phyloP scores from a whole-genome alignment of 2,329 filamentous ascomycete species.

The Hansfordia pulvinata region DNA sequence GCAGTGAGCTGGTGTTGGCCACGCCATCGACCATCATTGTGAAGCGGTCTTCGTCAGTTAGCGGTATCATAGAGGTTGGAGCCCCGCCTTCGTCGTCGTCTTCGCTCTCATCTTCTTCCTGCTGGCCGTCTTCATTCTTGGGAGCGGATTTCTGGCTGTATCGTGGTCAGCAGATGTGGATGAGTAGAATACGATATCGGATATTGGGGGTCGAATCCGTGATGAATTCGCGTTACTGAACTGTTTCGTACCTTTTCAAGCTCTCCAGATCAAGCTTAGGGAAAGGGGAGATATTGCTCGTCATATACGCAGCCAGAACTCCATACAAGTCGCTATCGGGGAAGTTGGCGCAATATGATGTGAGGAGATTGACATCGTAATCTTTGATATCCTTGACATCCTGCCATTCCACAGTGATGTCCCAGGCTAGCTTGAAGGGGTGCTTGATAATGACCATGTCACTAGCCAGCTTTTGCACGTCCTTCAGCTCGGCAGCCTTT shows the following conservation, averaged over 20 bases:
- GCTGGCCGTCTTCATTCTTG: constrained; percentile 18
- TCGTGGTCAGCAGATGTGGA: constrained; percentile 2
- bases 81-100: constrained; percentile 44
- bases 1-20: constrained; percentile 51
- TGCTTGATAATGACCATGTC: constrained; percentile 97
- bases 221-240: too few species aligned
- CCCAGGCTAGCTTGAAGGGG: constrained; percentile 81
- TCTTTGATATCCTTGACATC: constrained; percentile 62
- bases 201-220: too few species aligned
- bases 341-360: constrained; percentile 73
- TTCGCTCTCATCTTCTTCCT: constrained; percentile 37
- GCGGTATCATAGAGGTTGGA: constrained; percentile 37
- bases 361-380: constrained; percentile 65
- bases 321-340: constrained; percentile 72
- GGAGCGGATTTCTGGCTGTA: constrained; percentile 4
- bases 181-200: too few species aligned
- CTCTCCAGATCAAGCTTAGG: constrained; percentile 24
- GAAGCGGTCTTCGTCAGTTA: constrained; percentile 66
- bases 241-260: constrained; percentile 6
- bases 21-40: constrained; percentile 70
- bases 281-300: constrained; percentile 75
- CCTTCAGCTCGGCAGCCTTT: constrained; percentile 58
- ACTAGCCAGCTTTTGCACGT: constrained; percentile 63
- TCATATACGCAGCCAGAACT: constrained; percentile 69
- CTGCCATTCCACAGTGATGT: constrained; percentile 79